A percentile compares a stretch with the other conserved stretches of the same genome.
Evolutionary conservation across 352 stramenopile species (phyloP).

Genomic region (Phytophthora pisi): DNA sequence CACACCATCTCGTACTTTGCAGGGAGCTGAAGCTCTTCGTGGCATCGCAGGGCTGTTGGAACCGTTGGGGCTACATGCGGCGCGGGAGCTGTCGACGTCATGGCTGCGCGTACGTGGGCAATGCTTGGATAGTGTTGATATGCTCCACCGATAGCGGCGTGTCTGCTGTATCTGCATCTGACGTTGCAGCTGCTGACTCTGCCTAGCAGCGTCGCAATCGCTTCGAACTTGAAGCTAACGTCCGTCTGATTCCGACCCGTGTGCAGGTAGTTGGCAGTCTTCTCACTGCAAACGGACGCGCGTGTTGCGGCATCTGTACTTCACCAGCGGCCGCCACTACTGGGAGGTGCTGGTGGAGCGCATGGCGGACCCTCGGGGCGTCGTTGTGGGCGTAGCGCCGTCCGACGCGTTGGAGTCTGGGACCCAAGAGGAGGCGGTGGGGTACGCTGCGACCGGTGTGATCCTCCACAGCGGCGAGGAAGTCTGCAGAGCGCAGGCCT

Average conservation of each 20-base stretch:
- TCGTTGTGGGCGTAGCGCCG: slow-evolving; percentile 43
- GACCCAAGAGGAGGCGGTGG: slow-evolving; percentile 32
- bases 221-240: neutral
- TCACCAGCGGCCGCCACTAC: slow-evolving; percentile 61
- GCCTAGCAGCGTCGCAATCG: neutral
- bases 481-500: slow-evolving; percentile 37
- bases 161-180: slow-evolving; percentile 2
- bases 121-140: neutral
- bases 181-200: slow-evolving; percentile 8
- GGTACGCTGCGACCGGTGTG: slow-evolving; percentile 42
- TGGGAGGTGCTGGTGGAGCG: slow-evolving; percentile 50
- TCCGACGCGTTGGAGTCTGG: slow-evolving; percentile 37
- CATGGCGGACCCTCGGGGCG: slow-evolving; percentile 23
- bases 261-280: slow-evolving; percentile 30
- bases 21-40: slow-evolving; percentile 6
- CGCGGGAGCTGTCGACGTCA: slow-evolving; percentile 12
- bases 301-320: slow-evolving; percentile 54
- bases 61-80: slow-evolving; percentile 19
- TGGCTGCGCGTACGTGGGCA: slow-evolving; percentile 34
- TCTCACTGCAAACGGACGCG: slow-evolving; percentile 30
- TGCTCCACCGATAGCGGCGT: neutral
- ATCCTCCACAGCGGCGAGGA: slow-evolving; percentile 46
- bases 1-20: slow-evolving; percentile 15
- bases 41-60: slow-evolving; percentile 23
- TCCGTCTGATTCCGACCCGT: slow-evolving; percentile 1